phyloP scores from a whole-genome alignment of 495 filamentous ascomycete genomes.

The Terfezia claveryi region DNA sequence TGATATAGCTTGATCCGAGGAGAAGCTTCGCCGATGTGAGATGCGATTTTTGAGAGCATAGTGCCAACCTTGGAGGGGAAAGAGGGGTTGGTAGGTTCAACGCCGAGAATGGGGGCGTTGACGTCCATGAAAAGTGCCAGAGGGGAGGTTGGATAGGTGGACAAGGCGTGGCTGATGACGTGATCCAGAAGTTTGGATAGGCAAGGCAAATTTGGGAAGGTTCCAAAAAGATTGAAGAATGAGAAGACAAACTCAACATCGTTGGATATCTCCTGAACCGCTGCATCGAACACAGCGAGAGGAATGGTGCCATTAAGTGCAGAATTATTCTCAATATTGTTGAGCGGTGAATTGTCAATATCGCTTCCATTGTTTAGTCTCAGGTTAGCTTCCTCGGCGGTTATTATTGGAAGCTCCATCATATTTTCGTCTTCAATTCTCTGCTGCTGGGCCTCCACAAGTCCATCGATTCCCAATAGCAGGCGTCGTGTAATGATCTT shows the following conservation, averaged over 20 bases:
- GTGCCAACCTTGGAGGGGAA: slow-evolving; percentile 53
- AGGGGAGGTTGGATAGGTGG: slow-evolving; percentile 34
- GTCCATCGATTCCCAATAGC: slow-evolving; percentile 44
- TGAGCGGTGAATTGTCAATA: slow-evolving; percentile 28
- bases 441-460: slow-evolving; percentile 23
- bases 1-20: slow-evolving; percentile 27
- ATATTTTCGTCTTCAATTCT: slow-evolving; percentile 30
- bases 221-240: slow-evolving; percentile 61
- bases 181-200: slow-evolving; percentile 50
- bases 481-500: slow-evolving; percentile 51
- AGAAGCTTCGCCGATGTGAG: slow-evolving; percentile 23
- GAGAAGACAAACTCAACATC: slow-evolving; percentile 39
- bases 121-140: slow-evolving; percentile 46
- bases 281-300: slow-evolving; percentile 72
- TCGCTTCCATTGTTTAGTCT: slow-evolving; percentile 29
- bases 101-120: slow-evolving; percentile 43
- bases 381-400: slow-evolving; percentile 43
- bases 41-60: slow-evolving; percentile 37
- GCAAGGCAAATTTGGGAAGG: slow-evolving; percentile 42
- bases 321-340: slow-evolving; percentile 36
- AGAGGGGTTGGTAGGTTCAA: slow-evolving; percentile 36
- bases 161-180: slow-evolving; percentile 41
- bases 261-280: slow-evolving; percentile 52
- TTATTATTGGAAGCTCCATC: slow-evolving; percentile 39
- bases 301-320: slow-evolving; percentile 79